Conservation (phyloP, 2,329 filamentous ascomycete genomes). For the Aspergillus novoparasiticus region DNA sequence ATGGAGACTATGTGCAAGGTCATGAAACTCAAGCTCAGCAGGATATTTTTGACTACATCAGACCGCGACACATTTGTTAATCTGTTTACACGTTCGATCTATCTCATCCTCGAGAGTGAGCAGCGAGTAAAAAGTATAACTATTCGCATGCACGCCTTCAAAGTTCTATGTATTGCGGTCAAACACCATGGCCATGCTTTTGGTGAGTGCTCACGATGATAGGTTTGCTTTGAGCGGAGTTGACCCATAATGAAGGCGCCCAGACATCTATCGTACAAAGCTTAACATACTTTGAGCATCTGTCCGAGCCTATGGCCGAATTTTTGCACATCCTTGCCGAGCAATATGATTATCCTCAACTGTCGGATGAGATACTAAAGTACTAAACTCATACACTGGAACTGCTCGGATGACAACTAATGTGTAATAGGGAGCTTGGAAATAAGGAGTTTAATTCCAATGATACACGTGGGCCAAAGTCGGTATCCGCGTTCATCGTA, state of each 20-base stretch:
- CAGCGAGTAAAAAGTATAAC: constrained; percentile 83
- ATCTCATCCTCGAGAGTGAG: constrained; percentile 92
- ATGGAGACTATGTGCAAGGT: constrained; percentile 96
- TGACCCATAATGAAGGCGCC: constrained; percentile 62
- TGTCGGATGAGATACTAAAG: constrained; percentile 87
- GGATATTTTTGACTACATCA: constrained; percentile 93
- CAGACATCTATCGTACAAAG: constrained; percentile 99
- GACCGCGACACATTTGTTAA: constrained; percentile 94
- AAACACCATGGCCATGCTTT: constrained; percentile 98
- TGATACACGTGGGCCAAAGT: constrained; percentile 93
- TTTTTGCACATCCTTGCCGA: constrained; percentile 94
- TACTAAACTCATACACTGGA: constrained; percentile 22
- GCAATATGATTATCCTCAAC: constrained; percentile 95
- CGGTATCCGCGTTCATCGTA: constrained; percentile 88
- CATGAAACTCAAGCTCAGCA: constrained; percentile 84
- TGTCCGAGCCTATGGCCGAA: constrained; percentile 99
- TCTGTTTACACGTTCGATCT: constrained; percentile 88
- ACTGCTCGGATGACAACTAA: constrained; percentile 22
- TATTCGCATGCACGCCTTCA: constrained; percentile 96
- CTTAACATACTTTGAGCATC: constrained; percentile 94
- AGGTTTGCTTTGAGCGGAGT: neutral
- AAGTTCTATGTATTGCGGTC: constrained; percentile 91
- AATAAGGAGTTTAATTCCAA: constrained; percentile 98
- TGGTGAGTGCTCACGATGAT: constrained; percentile 55
- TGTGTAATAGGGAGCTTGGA: constrained; percentile 70